Base-by-base conservation (phyloP, 148 eudicot species). In the Mesembryanthemum crystallinum region DNA sequence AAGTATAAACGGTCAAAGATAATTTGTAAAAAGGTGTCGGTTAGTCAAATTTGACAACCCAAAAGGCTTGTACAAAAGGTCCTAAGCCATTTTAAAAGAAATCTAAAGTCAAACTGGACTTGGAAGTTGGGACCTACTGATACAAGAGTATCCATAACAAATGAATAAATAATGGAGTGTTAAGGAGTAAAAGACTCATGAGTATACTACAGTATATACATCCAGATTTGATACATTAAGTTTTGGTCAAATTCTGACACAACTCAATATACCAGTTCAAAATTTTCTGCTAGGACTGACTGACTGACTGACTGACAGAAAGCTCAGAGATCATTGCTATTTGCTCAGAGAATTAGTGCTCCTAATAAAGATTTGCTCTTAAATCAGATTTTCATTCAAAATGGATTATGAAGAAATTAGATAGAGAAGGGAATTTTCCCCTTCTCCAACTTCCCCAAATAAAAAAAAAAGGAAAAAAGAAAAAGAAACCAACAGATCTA, bases 181-280 rank as follows among this genome's bases (percentile, higher is more conserved):
- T 35, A 35, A 35, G 39, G 39, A 35, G 39, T 35, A 35, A 35
- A 35, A 35, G 39, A 35, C 39, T 35, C 39, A 35, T 35, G 39
- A 35, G 39, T 35, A n/a, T n/a, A n/a, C n/a, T 35, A 35, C 35
- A 73, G 21, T 72, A 78, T 75, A 69, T 79, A 77, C 78, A 79
- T 37, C 67, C 45, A 77, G n/a, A 60, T 54, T 45, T 7, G 24
- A 8, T 27, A 35, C 57, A 42, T 28, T 49, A 64, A 74, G 45
- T 28, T 49, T 27, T n/a, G n/a, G n/a, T n/a, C n/a, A 24, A 60
- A 60, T 21, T 60, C 32, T 24, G 64, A 60, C 15, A 60, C 64
- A 60, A 28, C 30, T 60, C 12, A 24, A 60, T 60, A 30, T 13
- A 29, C 3, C 66, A 27, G 3, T 12, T 4, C 37, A 28, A 62